These are phyloP conservation scores for Protostelium mycophagum DNA, from an alignment of 78 protist genomes.

Conservation along the genomic window DNA sequence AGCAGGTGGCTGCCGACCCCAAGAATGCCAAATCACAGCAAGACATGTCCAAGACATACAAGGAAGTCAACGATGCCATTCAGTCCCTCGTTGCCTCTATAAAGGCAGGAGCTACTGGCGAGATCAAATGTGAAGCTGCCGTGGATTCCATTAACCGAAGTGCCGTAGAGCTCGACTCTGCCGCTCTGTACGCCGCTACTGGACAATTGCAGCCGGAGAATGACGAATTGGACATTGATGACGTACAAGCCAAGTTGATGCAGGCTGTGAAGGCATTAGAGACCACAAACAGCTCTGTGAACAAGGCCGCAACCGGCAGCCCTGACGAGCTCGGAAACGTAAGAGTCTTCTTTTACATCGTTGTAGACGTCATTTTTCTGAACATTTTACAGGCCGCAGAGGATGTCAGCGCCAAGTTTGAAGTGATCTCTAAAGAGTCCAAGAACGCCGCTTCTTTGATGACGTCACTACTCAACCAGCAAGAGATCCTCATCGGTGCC, in stretches of 20 bases:
- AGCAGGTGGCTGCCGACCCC: constrained; percentile 43
- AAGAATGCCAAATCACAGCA: constrained; percentile 27
- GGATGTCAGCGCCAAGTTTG: not conserved
- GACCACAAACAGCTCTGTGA: not conserved
- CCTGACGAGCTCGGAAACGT: not conserved
- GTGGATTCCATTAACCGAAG: constrained; percentile 18
- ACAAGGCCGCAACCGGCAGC: not conserved
- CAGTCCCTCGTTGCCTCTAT: constrained; percentile 34
- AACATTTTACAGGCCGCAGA: not conserved
- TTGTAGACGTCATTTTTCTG: too few species aligned
- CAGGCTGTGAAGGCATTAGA: not conserved
- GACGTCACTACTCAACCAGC: not conserved
- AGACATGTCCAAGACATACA: constrained; percentile 47
- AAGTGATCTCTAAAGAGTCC: not conserved
- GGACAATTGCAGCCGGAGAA: constrained; percentile 54
- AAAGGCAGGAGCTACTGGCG: constrained; percentile 61
- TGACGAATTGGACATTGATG: constrained; percentile 4
- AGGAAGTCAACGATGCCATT: constrained; percentile 46
- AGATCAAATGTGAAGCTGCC: constrained; percentile 39
- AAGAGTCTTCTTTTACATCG: too few species aligned
- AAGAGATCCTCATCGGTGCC: constrained; percentile 7
- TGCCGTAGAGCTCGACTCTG: constrained; percentile 51
- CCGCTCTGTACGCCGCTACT: constrained; percentile 58
- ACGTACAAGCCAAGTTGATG: not conserved
- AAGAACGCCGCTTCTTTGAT: not conserved